These are phyloP conservation scores for Aspergillus sclerotialis DNA, from an alignment of 2,329 filamentous ascomycete species.

Conservation along the genomic window DNA sequence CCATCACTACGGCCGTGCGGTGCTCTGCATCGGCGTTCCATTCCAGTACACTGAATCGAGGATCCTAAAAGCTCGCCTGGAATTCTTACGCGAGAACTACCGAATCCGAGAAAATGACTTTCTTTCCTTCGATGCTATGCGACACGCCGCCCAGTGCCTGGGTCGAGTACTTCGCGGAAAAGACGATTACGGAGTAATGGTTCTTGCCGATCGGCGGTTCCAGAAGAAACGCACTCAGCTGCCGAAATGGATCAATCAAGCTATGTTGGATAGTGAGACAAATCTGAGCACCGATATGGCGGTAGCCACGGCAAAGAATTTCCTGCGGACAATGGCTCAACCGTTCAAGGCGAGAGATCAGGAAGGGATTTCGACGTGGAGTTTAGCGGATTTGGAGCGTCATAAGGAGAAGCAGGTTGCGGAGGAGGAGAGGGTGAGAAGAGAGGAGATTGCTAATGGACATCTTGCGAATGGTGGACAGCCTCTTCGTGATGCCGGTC, in stretches of 20 bases:
- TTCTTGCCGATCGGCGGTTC: conserved; percentile 87
- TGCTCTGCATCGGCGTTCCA: conserved; percentile 91
- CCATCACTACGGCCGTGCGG: conserved; percentile 93
- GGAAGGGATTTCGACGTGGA: conserved; percentile 92
- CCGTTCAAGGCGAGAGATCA: conserved; percentile 77
- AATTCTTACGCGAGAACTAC: conserved; percentile 96
- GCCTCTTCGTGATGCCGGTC: conserved; percentile 15
- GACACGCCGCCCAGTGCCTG: conserved; percentile 94
- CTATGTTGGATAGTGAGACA: conserved; percentile 73
- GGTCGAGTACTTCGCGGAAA: conserved; percentile 92
- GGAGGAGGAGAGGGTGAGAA: conserved; percentile 60
- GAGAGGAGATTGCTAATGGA: conserved; percentile 40
- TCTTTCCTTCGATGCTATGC: conserved; percentile 96
- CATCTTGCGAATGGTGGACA: conserved; percentile 17
- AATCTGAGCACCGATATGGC: conserved; percentile 96
- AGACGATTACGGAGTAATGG: conserved; percentile 99
- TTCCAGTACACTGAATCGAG: conserved; percentile 98
- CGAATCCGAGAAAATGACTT: conserved; percentile 97
- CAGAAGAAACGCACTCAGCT: conserved; percentile 84
- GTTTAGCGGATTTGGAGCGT: conserved; percentile 64
- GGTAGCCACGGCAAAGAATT: conserved; percentile 78
- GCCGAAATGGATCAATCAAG: conserved; percentile 94
- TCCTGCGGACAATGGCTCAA: conserved; percentile 85
- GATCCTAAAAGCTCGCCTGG: conserved; percentile 88
- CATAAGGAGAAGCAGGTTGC: conserved; percentile 64